phyloP scores from a whole-genome alignment of 345 rosid genomes.

The Pugionium dolabratum region DNA sequence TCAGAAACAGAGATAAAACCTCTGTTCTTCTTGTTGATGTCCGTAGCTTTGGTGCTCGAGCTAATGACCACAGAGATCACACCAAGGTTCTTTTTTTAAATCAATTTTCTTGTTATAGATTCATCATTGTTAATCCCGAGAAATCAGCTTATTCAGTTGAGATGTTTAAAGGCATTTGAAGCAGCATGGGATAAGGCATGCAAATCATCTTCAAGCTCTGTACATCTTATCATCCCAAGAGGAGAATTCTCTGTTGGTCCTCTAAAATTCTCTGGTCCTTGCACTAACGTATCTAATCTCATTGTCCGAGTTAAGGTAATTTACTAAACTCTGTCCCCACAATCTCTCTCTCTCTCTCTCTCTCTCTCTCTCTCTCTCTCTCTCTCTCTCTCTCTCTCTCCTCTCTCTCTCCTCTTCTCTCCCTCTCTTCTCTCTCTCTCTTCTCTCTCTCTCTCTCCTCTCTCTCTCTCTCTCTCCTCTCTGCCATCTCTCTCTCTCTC shows the following conservation, averaged over 20 bases:
- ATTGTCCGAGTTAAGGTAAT: constrained; percentile 35
- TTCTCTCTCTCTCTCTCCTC: neutral
- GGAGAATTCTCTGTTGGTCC: constrained; percentile 42
- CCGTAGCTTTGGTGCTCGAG: constrained; percentile 44
- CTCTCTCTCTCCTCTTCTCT: neutral
- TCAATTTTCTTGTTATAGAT: neutral
- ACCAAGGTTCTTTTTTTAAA: constrained; percentile 28
- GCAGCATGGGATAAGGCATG: constrained; percentile 66
- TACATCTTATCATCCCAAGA: constrained; percentile 45
- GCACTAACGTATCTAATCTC: constrained; percentile 43
- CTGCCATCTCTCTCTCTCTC: too few relatives aligned
- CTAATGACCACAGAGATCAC: constrained; percentile 35
- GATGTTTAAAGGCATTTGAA: constrained; percentile 44
- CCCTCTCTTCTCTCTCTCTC: neutral
- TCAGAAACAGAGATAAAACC: constrained; percentile 26
- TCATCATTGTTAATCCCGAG: neutral
- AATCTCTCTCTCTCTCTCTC: neutral
- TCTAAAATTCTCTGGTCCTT: constrained; percentile 50
- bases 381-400: neutral
- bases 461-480: neutral
- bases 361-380: neutral
- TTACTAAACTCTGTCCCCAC: neutral
- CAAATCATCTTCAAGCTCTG: constrained; percentile 39
- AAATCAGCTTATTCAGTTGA: constrained; percentile 26
- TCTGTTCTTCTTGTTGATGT: constrained; percentile 36